Base-by-base conservation (phyloP, 176 grass and related monocot genomes). In the Hordeum vulgare region DNA sequence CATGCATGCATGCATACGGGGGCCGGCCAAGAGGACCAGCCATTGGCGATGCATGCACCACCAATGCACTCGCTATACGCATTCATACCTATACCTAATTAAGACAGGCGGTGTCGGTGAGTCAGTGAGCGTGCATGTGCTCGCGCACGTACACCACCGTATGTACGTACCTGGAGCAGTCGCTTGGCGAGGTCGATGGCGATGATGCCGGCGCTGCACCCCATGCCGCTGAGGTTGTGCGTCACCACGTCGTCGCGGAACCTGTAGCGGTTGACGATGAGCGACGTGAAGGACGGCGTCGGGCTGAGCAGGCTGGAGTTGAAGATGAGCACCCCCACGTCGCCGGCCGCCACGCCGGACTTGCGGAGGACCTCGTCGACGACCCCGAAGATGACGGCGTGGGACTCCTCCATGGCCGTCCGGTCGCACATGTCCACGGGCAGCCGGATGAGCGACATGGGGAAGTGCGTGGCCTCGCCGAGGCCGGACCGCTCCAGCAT, bases 171-270 rank as follows among this genome's bases (percentile, higher is more conserved):
- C 95, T 98, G 93, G 28, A 98, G 95, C 68, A 98, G 85, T 9
- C 83, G 86, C 81, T 93, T 95, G 66, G 93, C 90, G 53, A 98
- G 89, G 63, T 98, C 95, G 35, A 98, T 89, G 63, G 96, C 76
- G 66, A 99, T 99, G 75, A 99, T 76, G 18, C 96, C 96, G 5
- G 96, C 93, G 84, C 96, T 99, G 81, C 96, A 99, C 0, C 96
- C 96, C 96, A 99, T 99, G 21, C 96, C 96, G n/a, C 90, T 94
- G 26, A 99, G 87, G 86, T 92, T 99, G 75, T 98, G 94, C 44
- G 53, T 80, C 35, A 93, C 79, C 18, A 95, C 21, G 73, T 91
- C 88, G 20, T 74, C 53, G 0, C 92, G 54, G 29, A 98, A 63
- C 66, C 63, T 84, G 74, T 93, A 98, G 1, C 90, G 74, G 76